Conservation (phyloP, 352 stramenopile genomes). For the Phytophthora fragariae region DNA sequence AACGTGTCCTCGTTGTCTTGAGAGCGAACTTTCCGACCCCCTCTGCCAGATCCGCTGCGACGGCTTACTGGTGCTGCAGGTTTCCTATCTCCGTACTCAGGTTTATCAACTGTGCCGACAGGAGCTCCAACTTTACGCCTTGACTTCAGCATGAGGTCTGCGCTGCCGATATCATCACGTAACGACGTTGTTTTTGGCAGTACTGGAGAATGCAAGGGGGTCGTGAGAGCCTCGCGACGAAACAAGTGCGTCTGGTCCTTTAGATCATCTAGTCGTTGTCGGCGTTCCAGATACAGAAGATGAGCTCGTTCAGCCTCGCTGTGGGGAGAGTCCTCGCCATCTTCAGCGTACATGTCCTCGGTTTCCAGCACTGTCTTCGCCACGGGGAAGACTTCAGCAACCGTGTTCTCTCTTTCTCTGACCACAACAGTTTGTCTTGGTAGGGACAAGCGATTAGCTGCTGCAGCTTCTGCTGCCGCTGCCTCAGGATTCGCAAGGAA, state of each 20-base stretch:
- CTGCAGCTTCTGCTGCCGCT: conserved; percentile 32
- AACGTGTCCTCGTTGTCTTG: conserved; percentile 31
- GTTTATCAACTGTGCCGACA: neutral
- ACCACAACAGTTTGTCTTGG: neutral
- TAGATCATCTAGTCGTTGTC: conserved; percentile 22
- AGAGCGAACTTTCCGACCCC: conserved; percentile 1
- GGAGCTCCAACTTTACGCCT: neutral
- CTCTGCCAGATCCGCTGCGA: conserved; percentile 7
- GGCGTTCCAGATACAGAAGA: conserved; percentile 30
- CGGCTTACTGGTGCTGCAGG: conserved; percentile 6
- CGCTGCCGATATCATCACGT: neutral
- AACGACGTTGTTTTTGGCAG: neutral
- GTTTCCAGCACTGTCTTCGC: conserved; percentile 36
- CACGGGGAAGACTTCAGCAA: conserved; percentile 32
- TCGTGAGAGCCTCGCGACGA: conserved; percentile 10
- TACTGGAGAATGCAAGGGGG: neutral
- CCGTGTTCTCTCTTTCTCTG: conserved; percentile 20
- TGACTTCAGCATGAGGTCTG: neutral
- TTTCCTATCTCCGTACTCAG: conserved; percentile 13
- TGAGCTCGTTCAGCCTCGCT: conserved; percentile 35
- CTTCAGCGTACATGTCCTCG: conserved; percentile 20
- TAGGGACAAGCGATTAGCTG: conserved; percentile 14
- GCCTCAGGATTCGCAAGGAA: conserved; percentile 33
- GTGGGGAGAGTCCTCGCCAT: conserved; percentile 14
- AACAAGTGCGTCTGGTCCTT: conserved; percentile 8